These are phyloP conservation scores for Myxozyma sirexii DNA, from an alignment of 805 yeast genomes.

Conservation along the genomic window DNA sequence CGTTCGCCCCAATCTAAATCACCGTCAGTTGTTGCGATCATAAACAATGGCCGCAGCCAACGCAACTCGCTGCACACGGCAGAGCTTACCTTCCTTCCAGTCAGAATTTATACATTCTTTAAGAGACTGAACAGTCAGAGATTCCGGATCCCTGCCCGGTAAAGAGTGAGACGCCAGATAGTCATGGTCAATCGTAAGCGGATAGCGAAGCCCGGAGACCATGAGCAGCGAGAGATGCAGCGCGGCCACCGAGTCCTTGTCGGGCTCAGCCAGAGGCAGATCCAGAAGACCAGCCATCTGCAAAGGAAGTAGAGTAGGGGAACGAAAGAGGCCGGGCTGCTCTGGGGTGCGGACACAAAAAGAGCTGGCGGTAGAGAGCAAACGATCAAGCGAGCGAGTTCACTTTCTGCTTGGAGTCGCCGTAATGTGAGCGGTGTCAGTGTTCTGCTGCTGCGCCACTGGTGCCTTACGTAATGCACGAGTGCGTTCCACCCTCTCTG, in stretches of 20 bases:
- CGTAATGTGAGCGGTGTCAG: background rate
- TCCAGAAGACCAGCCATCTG: slow-evolving; percentile 1
- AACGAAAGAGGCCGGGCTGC: no score
- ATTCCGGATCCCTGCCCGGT: slow-evolving; percentile 22
- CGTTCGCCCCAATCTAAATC: slow-evolving; percentile 29
- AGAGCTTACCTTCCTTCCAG: slow-evolving; percentile 27
- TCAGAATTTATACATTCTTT: slow-evolving; percentile 24
- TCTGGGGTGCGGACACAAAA: no score
- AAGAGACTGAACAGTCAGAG: slow-evolving; percentile 15
- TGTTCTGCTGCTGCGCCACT: background rate
- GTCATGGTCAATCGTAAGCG: slow-evolving; percentile 20
- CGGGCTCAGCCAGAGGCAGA: slow-evolving; percentile 1
- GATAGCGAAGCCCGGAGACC: slow-evolving; percentile 24
- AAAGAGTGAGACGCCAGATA: slow-evolving; percentile 19
- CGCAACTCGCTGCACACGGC: background rate
- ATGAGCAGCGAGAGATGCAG: slow-evolving; percentile 24
- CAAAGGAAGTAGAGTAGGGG: background rate
- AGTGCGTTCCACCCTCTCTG: background rate
- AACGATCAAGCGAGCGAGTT: no score
- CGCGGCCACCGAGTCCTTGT: slow-evolving; percentile 12
- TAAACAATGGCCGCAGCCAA: background rate
- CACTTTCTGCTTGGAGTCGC: no score
- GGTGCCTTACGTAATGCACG: background rate
- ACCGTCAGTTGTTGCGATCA: background rate
- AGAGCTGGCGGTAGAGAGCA: no score